Base-by-base conservation (phyloP, 2,329 filamentous ascomycete genomes). In the Ophiobolus disseminans region DNA sequence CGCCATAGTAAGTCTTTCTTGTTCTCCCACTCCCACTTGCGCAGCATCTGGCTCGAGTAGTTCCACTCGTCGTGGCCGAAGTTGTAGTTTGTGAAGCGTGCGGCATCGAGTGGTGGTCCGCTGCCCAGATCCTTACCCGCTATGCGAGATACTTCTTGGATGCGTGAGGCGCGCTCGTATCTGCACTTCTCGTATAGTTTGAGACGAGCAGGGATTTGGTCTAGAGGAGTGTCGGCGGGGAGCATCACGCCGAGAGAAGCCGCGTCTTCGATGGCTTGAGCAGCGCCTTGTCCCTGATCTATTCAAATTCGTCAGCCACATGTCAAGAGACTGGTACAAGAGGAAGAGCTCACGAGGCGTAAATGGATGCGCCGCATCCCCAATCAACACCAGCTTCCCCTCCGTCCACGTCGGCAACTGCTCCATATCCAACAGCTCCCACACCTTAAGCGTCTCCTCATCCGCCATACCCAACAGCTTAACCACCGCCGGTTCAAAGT, bases 321-420 rank as follows among this genome's bases (percentile, higher is more conserved):
- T 23, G 9, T 13, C 13, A 13, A 36, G 17, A 5, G 23, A 32
- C 44, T 11, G 14, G 20, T 36, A 9, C 5, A 6, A 13, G 16
- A 19, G 2, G 9, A 67, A n/a, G n/a, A n/a, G n/a, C 76, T 67
- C 65, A 80, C 78, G 80, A 11, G 85, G 86, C 0, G 85, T 73
- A 59, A 89, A 88, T 0, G 86, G 85, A 63, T 90, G 86, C 0
- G 85, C 86, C 0, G 86, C 85, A 62, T 89, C 86, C 0, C 87
- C 86, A 0, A 89, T 67, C 0, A 88, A 66, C 1, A 78, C 84
- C 14, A 88, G 63, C 4, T 75, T 77, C 0, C 70, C 80, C 2
- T 80, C 77, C 0, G 76, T 73, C 81, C 84, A 89, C 0, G 70
- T 76, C 0, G 80, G 77, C 13, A 89, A 66, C 1, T 76, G 70